A percentile compares a stretch with the other conserved stretches of the same genome.
phyloP scores from a whole-genome alignment of 2,329 filamentous ascomycete genomes.

The Fusarium citri region DNA sequence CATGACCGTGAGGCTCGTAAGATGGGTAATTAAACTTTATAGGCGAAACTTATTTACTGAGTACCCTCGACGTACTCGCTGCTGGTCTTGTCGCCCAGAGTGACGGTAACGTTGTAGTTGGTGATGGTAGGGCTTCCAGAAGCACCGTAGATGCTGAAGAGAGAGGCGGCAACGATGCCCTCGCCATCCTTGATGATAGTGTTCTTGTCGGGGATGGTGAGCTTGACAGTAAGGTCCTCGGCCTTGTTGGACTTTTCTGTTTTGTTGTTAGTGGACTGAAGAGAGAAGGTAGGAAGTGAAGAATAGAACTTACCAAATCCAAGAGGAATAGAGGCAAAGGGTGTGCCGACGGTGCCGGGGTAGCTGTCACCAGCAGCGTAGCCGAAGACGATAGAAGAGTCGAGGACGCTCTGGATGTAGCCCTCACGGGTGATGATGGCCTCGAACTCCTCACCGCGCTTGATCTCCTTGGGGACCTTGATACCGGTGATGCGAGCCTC shows the following conservation, averaged over 20 bases:
- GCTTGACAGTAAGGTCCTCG: conserved; percentile 45
- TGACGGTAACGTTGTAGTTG: conserved; percentile 45
- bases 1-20: not conserved
- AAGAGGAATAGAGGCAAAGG: conserved; percentile 50
- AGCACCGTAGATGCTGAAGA: conserved; percentile 49
- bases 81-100: conserved; percentile 40
- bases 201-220: conserved; percentile 41
- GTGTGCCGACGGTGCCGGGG: conserved; percentile 47
- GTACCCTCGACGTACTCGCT: conserved; percentile 34
- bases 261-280: not conserved
- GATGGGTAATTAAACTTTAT: conserved; percentile 3
- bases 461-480: conserved; percentile 55
- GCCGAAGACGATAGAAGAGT: conserved; percentile 60
- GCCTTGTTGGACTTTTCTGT: conserved; percentile 35
- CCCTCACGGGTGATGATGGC: conserved; percentile 54
- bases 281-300: not conserved
- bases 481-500: conserved; percentile 58
- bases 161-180: conserved; percentile 43
- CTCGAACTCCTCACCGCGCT: conserved; percentile 53
- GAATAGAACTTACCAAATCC: conserved; percentile 48
- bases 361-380: conserved; percentile 44
- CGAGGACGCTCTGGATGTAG: conserved; percentile 59
- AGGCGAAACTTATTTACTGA: not conserved
- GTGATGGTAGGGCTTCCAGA: conserved; percentile 32
- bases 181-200: conserved; percentile 35